Conservation (phyloP, 768 basidiomycete species). For the Lentinula sp. region DNA sequence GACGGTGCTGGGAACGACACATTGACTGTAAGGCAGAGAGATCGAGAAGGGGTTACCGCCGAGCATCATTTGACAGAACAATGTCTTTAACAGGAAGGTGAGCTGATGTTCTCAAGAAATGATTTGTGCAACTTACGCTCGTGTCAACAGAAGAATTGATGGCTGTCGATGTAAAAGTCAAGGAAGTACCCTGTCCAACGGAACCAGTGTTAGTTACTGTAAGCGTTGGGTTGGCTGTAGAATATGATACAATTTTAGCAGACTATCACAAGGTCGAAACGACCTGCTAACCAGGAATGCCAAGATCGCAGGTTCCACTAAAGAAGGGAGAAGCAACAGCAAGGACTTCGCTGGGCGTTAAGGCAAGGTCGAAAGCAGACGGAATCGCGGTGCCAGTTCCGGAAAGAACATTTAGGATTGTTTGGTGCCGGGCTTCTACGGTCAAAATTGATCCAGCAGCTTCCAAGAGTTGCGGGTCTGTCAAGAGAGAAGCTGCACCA, state of each 20-base stretch:
- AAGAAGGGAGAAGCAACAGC: slow-evolving; percentile 66
- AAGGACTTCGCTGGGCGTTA: slow-evolving; percentile 67
- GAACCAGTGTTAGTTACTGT: slow-evolving; percentile 59
- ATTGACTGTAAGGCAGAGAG: slow-evolving; percentile 51
- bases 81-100: slow-evolving; percentile 25
- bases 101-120: slow-evolving; percentile 2
- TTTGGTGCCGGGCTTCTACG: slow-evolving; percentile 80
- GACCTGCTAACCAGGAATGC: slow-evolving; percentile 40
- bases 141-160: slow-evolving; percentile 42
- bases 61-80: slow-evolving; percentile 73
- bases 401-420: slow-evolving; percentile 66
- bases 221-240: slow-evolving; percentile 52
- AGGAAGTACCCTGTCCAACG: slow-evolving; percentile 48
- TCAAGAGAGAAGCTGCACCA: slow-evolving; percentile 60
- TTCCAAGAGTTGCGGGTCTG: slow-evolving; percentile 52
- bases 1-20: slow-evolving; percentile 59
- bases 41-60: slow-evolving; percentile 55
- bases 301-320: slow-evolving; percentile 55
- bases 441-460: slow-evolving; percentile 73
- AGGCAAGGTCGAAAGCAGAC: slow-evolving; percentile 63
- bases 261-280: background rate
- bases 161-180: slow-evolving; percentile 55
- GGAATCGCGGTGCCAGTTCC: slow-evolving; percentile 55
- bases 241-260: background rate
- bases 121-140: slow-evolving; percentile 26